Evolutionary conservation across 495 filamentous ascomycete species (phyloP).

Genomic region (Podospora didyma): DNA sequence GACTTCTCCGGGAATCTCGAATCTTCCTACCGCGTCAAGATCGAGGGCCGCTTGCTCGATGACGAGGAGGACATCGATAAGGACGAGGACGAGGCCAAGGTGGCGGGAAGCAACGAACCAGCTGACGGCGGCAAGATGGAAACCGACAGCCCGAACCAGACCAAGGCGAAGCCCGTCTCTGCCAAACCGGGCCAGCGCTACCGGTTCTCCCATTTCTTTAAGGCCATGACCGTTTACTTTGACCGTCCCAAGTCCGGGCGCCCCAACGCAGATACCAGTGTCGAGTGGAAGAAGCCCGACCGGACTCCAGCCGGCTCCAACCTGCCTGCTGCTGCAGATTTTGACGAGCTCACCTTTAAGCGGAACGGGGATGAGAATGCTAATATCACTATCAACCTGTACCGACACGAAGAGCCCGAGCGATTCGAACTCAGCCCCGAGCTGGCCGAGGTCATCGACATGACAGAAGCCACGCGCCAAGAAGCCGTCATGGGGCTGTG

Average conservation of each 20-base stretch:
- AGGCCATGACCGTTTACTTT: conserved; percentile 81
- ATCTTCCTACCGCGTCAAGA: conserved; percentile 81
- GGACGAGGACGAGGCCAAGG: conserved; percentile 52
- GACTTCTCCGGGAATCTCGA: conserved; percentile 68
- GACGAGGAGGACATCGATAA: conserved; percentile 61
- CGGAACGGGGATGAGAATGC: conserved; percentile 86
- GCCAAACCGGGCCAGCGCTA: conserved; percentile 45
- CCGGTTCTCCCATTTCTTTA: conserved; percentile 94
- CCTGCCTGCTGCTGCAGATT: conserved; percentile 61
- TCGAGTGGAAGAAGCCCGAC: conserved; percentile 70
- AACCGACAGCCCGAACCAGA: conserved; percentile 57
- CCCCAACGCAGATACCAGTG: conserved; percentile 56
- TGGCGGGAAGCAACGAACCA: conserved; percentile 22
- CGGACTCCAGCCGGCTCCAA: conserved; percentile 49
- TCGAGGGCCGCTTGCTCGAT: conserved; percentile 86
- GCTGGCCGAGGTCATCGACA: conserved; percentile 82
- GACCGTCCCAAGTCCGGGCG: conserved; percentile 50
- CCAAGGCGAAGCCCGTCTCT: conserved; percentile 32
- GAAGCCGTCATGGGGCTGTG: conserved; percentile 86
- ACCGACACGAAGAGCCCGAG: conserved; percentile 80
- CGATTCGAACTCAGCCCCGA: conserved; percentile 70
- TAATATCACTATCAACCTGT: conserved; percentile 85
- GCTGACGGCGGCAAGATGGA: conserved; percentile 58
- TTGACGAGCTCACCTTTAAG: conserved; percentile 89
- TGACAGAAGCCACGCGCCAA: conserved; percentile 77